These are phyloP conservation scores for Epichloe baconii DNA, from an alignment of 2,329 filamentous ascomycete genomes.

Conservation along the genomic window DNA sequence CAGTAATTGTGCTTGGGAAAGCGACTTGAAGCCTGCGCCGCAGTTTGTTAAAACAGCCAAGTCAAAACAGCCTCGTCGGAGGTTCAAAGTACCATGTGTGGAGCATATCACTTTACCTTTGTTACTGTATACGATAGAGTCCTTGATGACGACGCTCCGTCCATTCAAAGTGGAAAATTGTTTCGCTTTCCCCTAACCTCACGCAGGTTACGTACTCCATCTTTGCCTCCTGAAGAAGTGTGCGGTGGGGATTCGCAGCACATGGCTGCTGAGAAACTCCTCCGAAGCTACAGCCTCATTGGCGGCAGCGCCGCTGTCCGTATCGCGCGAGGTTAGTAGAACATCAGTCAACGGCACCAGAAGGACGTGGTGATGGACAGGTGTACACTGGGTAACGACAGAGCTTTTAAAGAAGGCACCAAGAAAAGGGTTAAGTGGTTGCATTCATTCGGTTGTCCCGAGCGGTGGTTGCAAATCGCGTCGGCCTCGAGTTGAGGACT, in stretches of 20 bases:
- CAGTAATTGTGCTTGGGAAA: conserved; percentile 80
- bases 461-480: conserved; percentile 14
- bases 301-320: conserved; percentile 65
- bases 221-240: conserved; percentile 39
- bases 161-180: conserved; percentile 90
- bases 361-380: conserved; percentile 82
- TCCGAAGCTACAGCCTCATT: conserved; percentile 76
- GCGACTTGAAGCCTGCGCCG: conserved; percentile 66
- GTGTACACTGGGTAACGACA: conserved; percentile 79
- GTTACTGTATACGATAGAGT: conserved; percentile 85
- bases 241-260: conserved; percentile 61
- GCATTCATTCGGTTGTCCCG: conserved; percentile 48
- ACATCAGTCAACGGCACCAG: conserved; percentile 90
- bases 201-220: conserved; percentile 50
- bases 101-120: conserved; percentile 49
- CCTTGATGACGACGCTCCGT: conserved; percentile 86
- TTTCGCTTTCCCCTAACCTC: conserved; percentile 89
- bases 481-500: conserved; percentile 15
- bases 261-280: conserved; percentile 94
- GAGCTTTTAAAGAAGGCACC: conserved; percentile 97
- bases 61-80: background rate
- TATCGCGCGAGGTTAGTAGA: conserved; percentile 75
- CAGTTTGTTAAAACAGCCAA: background rate
- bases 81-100: background rate
- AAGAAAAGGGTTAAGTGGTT: conserved; percentile 97